phyloP scores from a whole-genome alignment of 2,329 filamentous ascomycete species.

The Fusarium sp. region DNA sequence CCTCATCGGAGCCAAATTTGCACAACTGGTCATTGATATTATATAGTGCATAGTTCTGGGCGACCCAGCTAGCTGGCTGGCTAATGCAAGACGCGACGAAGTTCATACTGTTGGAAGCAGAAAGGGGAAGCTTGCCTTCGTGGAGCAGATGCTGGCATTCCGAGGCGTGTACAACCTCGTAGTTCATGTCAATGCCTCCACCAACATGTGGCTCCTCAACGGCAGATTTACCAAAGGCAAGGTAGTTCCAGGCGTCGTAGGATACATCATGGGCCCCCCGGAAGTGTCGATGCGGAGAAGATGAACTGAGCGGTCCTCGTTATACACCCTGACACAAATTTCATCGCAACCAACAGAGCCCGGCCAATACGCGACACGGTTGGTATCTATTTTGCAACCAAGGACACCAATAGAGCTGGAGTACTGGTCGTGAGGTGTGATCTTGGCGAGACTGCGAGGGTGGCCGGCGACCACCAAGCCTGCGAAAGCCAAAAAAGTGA shows the following conservation, averaged over 20 bases:
- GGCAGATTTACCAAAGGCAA: constrained; percentile 61
- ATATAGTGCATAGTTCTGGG: constrained; percentile 60
- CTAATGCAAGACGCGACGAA: constrained; percentile 59
- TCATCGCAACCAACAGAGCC: constrained; percentile 61
- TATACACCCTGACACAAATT: constrained; percentile 64
- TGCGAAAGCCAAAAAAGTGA: too few species aligned
- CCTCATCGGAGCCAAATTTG: constrained; percentile 61
- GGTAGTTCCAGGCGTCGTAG: constrained; percentile 70
- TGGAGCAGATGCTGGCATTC: constrained; percentile 62
- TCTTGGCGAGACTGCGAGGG: too few species aligned
- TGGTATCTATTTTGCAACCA: too few species aligned
- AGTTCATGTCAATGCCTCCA: constrained; percentile 36
- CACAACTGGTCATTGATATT: constrained; percentile 64
- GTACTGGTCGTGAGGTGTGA: too few species aligned
- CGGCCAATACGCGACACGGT: constrained; percentile 71
- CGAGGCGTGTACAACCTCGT: constrained; percentile 57
- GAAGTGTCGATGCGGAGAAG: constrained; percentile 68
- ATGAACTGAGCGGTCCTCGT: constrained; percentile 60
- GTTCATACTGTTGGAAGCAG: constrained; percentile 67
- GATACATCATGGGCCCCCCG: constrained; percentile 65
- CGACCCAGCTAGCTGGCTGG: constrained; percentile 59
- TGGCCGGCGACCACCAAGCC: too few species aligned
- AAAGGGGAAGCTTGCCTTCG: constrained; percentile 61
- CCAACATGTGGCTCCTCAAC: constrained; percentile 28
- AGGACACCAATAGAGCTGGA: too few species aligned